Conservation (phyloP, 306 rosid species). For the Fagus sylvatica region DNA sequence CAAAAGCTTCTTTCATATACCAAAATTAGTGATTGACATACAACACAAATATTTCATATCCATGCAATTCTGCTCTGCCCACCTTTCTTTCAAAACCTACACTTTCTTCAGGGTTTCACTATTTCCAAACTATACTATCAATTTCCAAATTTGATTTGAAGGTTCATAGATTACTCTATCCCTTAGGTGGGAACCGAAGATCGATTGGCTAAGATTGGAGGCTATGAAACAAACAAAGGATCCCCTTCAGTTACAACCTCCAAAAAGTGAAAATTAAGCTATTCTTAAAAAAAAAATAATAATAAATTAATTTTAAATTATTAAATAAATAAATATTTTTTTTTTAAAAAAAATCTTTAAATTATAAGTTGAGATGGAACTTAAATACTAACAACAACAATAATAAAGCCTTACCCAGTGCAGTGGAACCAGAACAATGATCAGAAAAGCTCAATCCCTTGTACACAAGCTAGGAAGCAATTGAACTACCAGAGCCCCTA, state of each 20-base stretch:
- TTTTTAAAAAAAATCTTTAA: not conserved
- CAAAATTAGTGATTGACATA: not conserved
- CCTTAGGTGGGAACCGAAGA: not conserved
- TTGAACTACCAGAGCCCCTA: not conserved
- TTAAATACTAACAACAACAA: not conserved
- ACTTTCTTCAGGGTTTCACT: not conserved
- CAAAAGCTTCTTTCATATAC: not conserved
- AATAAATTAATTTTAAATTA: not conserved
- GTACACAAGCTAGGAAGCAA: conserved; percentile 18
- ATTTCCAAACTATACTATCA: not conserved
- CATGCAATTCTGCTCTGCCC: not conserved
- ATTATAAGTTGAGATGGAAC: not conserved
- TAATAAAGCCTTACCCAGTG: conserved; percentile 29
- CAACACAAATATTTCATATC: not conserved
- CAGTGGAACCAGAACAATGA: conserved; percentile 6
- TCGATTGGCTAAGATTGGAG: not conserved
- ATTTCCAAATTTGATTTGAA: not conserved
- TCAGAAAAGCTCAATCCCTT: conserved; percentile 24
- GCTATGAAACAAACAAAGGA: not conserved
- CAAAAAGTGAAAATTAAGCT: not conserved
- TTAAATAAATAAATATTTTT: not conserved
- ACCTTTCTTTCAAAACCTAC: not conserved
- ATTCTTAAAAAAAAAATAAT: no score
- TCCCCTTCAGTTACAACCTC: not conserved
- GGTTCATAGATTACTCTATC: not conserved